Evolutionary conservation across 208 protist species (phyloP).

Genomic region (Phytomonas sp.): DNA sequence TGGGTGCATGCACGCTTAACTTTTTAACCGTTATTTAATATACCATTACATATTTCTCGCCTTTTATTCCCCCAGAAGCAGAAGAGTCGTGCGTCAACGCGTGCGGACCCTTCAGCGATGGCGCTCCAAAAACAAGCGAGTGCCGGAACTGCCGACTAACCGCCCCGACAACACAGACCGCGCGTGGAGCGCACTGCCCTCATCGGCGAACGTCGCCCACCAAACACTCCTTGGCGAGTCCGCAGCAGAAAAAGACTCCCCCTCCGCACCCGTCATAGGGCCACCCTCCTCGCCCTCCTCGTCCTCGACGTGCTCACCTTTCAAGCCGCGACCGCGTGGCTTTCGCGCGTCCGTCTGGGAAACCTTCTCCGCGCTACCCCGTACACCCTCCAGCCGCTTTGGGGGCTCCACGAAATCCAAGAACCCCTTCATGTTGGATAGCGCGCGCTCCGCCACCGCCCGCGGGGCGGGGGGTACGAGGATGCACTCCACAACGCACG

Average conservation of each 20-base stretch:
- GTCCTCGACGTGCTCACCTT: background rate
- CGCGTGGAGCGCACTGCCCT: constrained; percentile 73
- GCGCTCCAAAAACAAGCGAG: constrained; percentile 73
- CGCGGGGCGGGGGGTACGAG: constrained; percentile 40
- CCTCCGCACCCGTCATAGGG: background rate
- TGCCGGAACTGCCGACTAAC: constrained; percentile 59
- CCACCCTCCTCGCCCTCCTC: background rate
- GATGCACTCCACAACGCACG: constrained; percentile 63
- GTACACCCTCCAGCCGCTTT: background rate
- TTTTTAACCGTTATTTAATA: background rate
- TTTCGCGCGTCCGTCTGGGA: background rate
- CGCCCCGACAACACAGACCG: constrained; percentile 74
- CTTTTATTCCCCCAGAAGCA: background rate
- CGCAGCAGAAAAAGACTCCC: constrained; percentile 8
- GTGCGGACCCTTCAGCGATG: constrained; percentile 12
- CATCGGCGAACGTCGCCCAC: constrained; percentile 64
- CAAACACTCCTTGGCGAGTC: constrained; percentile 12
- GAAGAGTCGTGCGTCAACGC: background rate
- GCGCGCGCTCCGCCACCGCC: constrained; percentile 37
- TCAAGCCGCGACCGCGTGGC: background rate
- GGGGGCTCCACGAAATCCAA: constrained; percentile 39
- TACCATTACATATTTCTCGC: background rate
- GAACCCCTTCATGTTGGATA: constrained; percentile 60
- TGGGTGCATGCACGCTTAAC: background rate
- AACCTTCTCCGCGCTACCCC: background rate